Evolutionary conservation across 2,329 filamentous ascomycete species (phyloP).

Genomic region (Colletotrichum sp.): DNA sequence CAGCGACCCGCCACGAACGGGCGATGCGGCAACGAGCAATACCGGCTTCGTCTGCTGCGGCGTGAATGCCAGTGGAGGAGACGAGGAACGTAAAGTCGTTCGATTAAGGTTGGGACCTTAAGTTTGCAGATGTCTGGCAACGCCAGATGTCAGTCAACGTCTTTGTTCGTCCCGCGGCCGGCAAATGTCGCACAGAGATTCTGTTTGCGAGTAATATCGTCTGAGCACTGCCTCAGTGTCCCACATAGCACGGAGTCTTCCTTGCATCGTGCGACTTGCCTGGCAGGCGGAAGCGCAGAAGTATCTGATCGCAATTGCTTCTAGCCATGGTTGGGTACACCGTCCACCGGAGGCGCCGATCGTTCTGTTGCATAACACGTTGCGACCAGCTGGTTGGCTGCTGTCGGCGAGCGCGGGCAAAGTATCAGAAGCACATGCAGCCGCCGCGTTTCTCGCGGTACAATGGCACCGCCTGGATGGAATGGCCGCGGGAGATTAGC

Average conservation of each 20-base stretch:
- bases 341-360: background rate
- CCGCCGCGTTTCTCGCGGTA: background rate
- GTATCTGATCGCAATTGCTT: background rate
- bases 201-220: background rate
- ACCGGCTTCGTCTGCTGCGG: background rate
- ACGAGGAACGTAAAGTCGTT: background rate
- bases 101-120: constrained; percentile 13
- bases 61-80: background rate
- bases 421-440: background rate
- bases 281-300: background rate
- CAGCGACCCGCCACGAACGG: background rate
- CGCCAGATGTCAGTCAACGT: background rate
- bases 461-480: background rate
- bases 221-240: background rate
- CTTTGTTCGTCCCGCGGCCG: background rate
- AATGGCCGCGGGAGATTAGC: background rate
- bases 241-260: background rate
- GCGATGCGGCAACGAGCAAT: background rate
- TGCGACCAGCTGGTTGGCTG: background rate
- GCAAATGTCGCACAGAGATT: background rate
- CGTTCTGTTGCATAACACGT: background rate
- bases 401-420: background rate
- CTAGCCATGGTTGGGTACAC: background rate
- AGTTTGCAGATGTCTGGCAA: background rate
- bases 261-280: background rate